Conservation (phyloP, 805 yeast species). For the Citeromyces matritensis region DNA sequence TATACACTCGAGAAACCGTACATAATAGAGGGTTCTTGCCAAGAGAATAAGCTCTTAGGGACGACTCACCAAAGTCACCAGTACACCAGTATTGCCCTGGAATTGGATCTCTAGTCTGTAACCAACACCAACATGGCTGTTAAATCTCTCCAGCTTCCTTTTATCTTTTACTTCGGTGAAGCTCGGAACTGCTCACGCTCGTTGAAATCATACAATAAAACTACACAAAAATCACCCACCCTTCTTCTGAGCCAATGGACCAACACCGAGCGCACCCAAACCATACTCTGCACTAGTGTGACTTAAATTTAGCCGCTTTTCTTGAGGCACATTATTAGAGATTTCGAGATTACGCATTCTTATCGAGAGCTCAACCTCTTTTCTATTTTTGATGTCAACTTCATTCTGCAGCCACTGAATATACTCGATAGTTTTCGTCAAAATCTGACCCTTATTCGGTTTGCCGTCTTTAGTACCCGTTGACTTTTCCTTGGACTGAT, state of each 20-base stretch:
- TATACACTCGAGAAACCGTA: too few relatives aligned
- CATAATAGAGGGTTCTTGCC: too few relatives aligned
- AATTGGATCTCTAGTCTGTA: too few relatives aligned
- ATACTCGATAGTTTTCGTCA: constrained; percentile 63
- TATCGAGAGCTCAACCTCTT: constrained; percentile 60
- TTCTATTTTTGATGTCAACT: constrained; percentile 66
- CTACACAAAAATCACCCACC: constrained; percentile 3
- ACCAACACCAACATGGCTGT: too few relatives aligned
- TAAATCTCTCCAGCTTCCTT: too few relatives aligned
- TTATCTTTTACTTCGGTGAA: too few relatives aligned
- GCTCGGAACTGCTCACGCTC: too few relatives aligned
- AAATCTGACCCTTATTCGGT: constrained; percentile 74
- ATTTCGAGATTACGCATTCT: constrained; percentile 39
- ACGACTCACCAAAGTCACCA: too few relatives aligned
- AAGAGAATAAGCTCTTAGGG: too few relatives aligned
- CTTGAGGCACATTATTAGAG: constrained; percentile 22
- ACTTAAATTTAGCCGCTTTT: constrained; percentile 23
- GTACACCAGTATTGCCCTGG: too few relatives aligned
- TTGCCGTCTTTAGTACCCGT: constrained; percentile 72
- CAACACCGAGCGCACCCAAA: constrained; percentile 68
- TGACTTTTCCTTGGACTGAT: constrained; percentile 26
- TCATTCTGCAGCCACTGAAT: constrained; percentile 50
- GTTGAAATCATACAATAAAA: background rate
- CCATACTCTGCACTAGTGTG: constrained; percentile 73
- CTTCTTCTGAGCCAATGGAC: constrained; percentile 38